These are phyloP conservation scores for Streptanthus diversifolius DNA, from an alignment of 345 rosid species.

Conservation along the genomic window DNA sequence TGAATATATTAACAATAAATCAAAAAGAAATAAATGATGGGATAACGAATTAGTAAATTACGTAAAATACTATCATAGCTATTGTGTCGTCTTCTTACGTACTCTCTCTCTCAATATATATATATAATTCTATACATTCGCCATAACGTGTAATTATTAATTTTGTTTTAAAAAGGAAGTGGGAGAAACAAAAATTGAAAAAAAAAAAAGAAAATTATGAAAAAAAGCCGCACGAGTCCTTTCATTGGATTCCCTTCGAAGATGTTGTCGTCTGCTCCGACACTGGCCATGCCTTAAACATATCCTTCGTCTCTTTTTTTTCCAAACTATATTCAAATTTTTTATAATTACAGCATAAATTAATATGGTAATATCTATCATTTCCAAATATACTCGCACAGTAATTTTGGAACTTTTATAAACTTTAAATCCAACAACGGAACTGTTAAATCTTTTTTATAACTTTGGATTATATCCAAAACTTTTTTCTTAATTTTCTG, in stretches of 20 bases:
- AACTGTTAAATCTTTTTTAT: conserved; percentile 9
- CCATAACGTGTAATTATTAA: conserved; percentile 11
- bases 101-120: not conserved
- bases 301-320: not conserved
- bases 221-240: conserved; percentile 36
- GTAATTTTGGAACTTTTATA: not conserved
- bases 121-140: not conserved
- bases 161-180: not conserved
- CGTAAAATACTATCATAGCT: not conserved
- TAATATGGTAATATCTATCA: not conserved
- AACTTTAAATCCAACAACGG: not conserved
- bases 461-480: conserved; percentile 18
- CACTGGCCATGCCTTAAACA: conserved; percentile 8
- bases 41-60: not conserved
- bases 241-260: conserved; percentile 37
- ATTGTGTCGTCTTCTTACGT: conserved; percentile 20
- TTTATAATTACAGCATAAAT: not conserved
- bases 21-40: not conserved
- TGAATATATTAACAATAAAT: not conserved
- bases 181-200: not conserved
- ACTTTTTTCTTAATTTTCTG: not conserved
- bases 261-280: conserved; percentile 18
- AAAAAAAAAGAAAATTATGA: conserved; percentile 16
- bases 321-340: not conserved
- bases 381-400: not conserved